These are phyloP conservation scores for Oryza punctata DNA, from an alignment of 176 grass and related monocot genomes.

Conservation along the genomic window DNA sequence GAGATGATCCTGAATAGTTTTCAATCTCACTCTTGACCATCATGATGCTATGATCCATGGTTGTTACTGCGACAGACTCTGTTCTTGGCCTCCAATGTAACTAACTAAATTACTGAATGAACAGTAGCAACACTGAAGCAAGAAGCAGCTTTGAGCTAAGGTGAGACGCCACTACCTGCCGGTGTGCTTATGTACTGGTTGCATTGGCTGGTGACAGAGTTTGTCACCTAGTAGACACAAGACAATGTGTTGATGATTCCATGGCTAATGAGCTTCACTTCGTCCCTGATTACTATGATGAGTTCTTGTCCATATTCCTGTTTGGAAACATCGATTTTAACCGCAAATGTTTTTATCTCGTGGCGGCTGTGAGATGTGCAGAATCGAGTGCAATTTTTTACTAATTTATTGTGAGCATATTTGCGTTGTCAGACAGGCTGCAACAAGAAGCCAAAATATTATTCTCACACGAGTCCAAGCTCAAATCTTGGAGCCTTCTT, in stretches of 20 bases:
- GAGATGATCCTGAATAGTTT: slow-evolving; percentile 6
- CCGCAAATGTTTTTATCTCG: slow-evolving; percentile 6
- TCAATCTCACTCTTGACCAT: slow-evolving; percentile 61
- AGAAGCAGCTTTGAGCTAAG: neutral
- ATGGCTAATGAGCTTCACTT: neutral
- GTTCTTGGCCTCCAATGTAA: neutral
- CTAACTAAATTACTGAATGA: neutral
- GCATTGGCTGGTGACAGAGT: neutral
- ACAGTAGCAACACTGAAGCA: neutral
- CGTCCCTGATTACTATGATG: slow-evolving; percentile 35
- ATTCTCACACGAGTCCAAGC: slow-evolving; percentile 22
- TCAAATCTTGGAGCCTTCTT: neutral
- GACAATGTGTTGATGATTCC: slow-evolving; percentile 36
- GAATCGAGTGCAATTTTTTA: neutral
- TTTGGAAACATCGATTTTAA: slow-evolving; percentile 29
- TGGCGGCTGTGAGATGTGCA: neutral
- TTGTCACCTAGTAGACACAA: neutral
- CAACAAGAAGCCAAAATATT: slow-evolving; percentile 31
- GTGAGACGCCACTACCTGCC: slow-evolving; percentile 34
- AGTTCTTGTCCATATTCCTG: neutral
- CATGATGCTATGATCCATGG: slow-evolving; percentile 25
- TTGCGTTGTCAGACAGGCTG: slow-evolving; percentile 8
- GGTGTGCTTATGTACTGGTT: slow-evolving; percentile 25
- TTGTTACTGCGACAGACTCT: neutral
- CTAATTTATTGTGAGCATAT: neutral